Base-by-base conservation (phyloP, 2,329 filamentous ascomycete species). In the Cytospora mali region DNA sequence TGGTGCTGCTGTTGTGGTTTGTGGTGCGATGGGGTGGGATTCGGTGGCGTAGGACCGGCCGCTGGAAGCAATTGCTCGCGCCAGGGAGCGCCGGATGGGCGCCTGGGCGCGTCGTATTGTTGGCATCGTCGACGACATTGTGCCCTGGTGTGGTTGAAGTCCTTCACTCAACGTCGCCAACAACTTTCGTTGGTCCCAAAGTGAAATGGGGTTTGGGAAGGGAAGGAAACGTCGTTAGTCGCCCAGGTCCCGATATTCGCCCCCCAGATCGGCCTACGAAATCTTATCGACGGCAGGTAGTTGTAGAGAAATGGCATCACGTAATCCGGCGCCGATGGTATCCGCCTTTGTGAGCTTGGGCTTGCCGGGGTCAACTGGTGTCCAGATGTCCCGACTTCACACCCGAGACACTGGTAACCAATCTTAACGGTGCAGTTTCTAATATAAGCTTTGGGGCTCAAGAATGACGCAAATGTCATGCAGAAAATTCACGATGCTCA, bases 21-120 rank as follows among this genome's bases (percentile, higher is more conserved):
- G 18, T 54, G 66, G n/a, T 62, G 64, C 49, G 61, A 67, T 67
- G 67, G 72, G 61, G 59, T 71, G 69, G 64, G 75, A 42, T 23
- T 60, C 48, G 64, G 81, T 83, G 72, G 81, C 81, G 68, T 81
- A 80, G 51, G 74, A 69, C 66, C 80, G 76, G 64, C 69, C 68
- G 49, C 75, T 66, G 31, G 75, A 67, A 60, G 71, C 68, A 64
- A 71, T 62, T 59, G 68, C 66, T 58, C 67, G 61, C 39, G 71
- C 68, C 33, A 82, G 69, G 33, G 74, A 77, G 64, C 75, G 74
- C 61, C 79, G 75, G 21, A 81, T 71, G 58, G 80, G 80, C 57
- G 71, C 73, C 46, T 77, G 77, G 31, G 76, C 75, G 66, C 77
- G 75, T 62, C 75, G 77, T 35, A 83, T 72, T 3, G 75, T 74